Conservation (phyloP, 345 rosid species). For the Hypericum perforatum region DNA sequence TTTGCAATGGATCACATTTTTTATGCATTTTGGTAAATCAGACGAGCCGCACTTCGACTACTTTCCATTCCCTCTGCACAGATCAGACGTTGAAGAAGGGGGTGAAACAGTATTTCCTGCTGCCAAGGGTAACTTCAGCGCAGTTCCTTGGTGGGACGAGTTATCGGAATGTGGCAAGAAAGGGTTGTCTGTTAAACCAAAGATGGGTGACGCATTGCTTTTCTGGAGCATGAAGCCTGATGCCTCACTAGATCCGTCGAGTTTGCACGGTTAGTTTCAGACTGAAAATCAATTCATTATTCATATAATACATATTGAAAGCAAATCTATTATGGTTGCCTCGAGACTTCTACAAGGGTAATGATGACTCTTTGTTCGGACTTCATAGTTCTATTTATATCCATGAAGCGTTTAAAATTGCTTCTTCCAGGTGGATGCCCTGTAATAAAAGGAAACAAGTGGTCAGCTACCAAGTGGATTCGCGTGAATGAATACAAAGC, state of each 20-base stretch:
- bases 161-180: constrained; percentile 76
- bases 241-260: background rate
- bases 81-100: constrained; percentile 96
- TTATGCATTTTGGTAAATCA: constrained; percentile 5
- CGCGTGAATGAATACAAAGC: constrained; percentile 61
- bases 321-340: no score
- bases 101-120: constrained; percentile 93
- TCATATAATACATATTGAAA: no score
- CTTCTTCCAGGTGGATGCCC: constrained; percentile 65
- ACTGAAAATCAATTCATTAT: no score
- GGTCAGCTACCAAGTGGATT: constrained; percentile 96
- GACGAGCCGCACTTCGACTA: no score
- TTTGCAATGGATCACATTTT: background rate
- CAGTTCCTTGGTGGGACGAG: constrained; percentile 86
- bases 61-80: constrained; percentile 23
- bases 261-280: background rate
- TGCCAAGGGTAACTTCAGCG: constrained; percentile 72
- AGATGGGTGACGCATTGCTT: background rate
- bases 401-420: background rate
- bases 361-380: no score
- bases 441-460: constrained; percentile 80
- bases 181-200: constrained; percentile 21
- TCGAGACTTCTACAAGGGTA: no score
- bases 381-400: background rate
- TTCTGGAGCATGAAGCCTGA: constrained; percentile 2